Conservation (phyloP, 768 basidiomycete species). For the Tephrocybe sp. region DNA sequence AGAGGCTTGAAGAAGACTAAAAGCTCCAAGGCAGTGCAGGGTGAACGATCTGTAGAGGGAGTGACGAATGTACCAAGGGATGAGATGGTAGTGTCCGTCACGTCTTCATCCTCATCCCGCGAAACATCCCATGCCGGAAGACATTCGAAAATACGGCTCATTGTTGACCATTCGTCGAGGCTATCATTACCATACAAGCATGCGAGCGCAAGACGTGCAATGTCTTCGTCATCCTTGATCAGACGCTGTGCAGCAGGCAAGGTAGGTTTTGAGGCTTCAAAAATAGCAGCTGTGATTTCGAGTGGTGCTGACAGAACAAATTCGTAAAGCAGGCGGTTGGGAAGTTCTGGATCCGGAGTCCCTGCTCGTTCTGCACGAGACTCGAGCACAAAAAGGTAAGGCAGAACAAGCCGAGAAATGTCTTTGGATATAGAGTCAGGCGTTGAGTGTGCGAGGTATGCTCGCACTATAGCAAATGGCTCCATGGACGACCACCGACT, state of each 20-base stretch:
- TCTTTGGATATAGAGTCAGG: slow-evolving; percentile 64
- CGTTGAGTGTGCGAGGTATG: slow-evolving; percentile 76
- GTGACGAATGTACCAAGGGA: slow-evolving; percentile 80
- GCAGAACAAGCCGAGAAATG: slow-evolving; percentile 78
- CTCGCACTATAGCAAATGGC: slow-evolving; percentile 62
- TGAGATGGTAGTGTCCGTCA: slow-evolving; percentile 77
- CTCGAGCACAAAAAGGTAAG: slow-evolving; percentile 93
- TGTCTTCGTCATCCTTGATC: slow-evolving; percentile 78
- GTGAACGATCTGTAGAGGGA: slow-evolving; percentile 63
- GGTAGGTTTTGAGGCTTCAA: slow-evolving; percentile 92
- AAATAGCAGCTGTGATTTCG: slow-evolving; percentile 69
- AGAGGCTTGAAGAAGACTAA: slow-evolving; percentile 83
- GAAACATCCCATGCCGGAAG: slow-evolving; percentile 85
- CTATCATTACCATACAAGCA: slow-evolving; percentile 83
- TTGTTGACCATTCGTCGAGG: slow-evolving; percentile 72
- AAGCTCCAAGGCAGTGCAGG: slow-evolving; percentile 66
- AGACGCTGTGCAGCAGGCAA: slow-evolving; percentile 68
- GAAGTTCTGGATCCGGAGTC: slow-evolving; percentile 63
- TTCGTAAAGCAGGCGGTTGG: slow-evolving; percentile 65
- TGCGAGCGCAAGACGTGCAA: slow-evolving; percentile 84
- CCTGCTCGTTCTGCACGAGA: slow-evolving; percentile 83
- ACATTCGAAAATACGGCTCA: slow-evolving; percentile 95
- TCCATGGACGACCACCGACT: slow-evolving; percentile 69
- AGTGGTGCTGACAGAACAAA: slow-evolving; percentile 72
- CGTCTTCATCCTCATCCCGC: slow-evolving; percentile 63